Conservation (phyloP, 2,329 filamentous ascomycete species). For the Graphilbum sp. region DNA sequence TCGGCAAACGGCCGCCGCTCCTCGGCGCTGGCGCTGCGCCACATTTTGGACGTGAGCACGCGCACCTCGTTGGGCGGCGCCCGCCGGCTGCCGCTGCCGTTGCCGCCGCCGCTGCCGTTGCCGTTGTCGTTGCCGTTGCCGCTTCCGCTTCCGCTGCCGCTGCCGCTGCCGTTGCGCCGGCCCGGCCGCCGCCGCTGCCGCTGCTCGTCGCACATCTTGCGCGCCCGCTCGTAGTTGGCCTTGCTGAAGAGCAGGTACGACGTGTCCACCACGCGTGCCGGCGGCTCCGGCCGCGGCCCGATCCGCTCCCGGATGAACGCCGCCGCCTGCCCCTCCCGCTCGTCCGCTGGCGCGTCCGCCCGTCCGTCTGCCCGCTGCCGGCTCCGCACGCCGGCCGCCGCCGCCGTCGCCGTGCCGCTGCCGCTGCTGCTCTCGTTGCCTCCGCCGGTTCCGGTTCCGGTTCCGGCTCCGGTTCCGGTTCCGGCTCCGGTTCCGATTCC, state of each 20-base stretch:
- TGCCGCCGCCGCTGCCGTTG: no score
- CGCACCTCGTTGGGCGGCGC: constrained; percentile 67
- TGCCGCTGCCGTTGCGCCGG: no score
- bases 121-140: no score
- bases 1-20: constrained; percentile 65
- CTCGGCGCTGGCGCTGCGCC: constrained; percentile 59
- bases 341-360: constrained; percentile 26
- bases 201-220: constrained; percentile 45
- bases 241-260: constrained; percentile 86
- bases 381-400: no score
- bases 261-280: constrained; percentile 59
- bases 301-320: constrained; percentile 38
- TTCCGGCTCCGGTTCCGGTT: no score
- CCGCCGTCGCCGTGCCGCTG: constrained; percentile 14
- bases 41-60: constrained; percentile 74
- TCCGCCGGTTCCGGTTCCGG: no score
- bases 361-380: constrained; percentile 18
- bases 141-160: no score
- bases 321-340: constrained; percentile 38
- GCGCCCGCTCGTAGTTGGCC: constrained; percentile 48
- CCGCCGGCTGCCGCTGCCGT: constrained; percentile 46
- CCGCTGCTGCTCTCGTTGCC: constrained; percentile 3
- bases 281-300: constrained; percentile 59
- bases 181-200: no score
- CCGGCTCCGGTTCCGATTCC: no score